Percentiles rank a stretch among this genome's conserved stretches.
Evolutionary conservation across 2,329 filamentous ascomycete species (phyloP).

Genomic region (Boeremia exigua): DNA sequence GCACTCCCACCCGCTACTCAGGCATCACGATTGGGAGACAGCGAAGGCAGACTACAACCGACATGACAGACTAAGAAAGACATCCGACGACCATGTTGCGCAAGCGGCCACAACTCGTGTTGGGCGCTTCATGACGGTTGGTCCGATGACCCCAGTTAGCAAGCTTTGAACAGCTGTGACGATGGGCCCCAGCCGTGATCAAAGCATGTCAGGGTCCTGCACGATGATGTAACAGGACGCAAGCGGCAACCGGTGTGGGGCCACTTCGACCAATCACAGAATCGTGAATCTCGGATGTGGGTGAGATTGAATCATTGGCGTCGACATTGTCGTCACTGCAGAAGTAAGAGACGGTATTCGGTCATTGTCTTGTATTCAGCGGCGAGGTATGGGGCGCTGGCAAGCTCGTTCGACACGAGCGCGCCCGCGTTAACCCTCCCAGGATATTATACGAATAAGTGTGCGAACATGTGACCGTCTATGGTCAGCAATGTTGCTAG

Average conservation of each 20-base stretch:
- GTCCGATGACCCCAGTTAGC: slow-evolving; percentile 3
- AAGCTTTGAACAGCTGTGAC: slow-evolving; percentile 12
- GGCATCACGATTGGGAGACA: slow-evolving; percentile 14
- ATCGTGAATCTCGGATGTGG: not conserved
- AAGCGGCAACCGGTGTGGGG: too few species aligned
- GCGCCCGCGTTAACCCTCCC: slow-evolving; percentile 7
- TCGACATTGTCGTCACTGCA: slow-evolving; percentile 10
- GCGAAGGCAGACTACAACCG: slow-evolving; percentile 9
- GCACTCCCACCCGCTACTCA: slow-evolving; percentile 1
- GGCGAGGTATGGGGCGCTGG: slow-evolving; percentile 32
- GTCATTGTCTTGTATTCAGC: slow-evolving; percentile 23
- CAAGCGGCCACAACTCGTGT: not conserved
- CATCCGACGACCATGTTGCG: slow-evolving; percentile 14
- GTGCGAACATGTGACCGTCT: slow-evolving; percentile 31
- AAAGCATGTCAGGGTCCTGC: not conserved
- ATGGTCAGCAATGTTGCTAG: slow-evolving; percentile 28
- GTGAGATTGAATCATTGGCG: slow-evolving; percentile 6
- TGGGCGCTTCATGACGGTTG: slow-evolving; percentile 4
- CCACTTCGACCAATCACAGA: too few species aligned
- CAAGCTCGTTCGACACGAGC: slow-evolving; percentile 27
- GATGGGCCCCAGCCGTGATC: not conserved
- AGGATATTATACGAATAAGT: slow-evolving; percentile 46
- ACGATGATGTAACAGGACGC: slow-evolving; percentile 18
- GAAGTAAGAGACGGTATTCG: slow-evolving; percentile 1
- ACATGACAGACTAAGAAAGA: slow-evolving; percentile 15